Conservation (phyloP, 345 rosid species). For the Erodium maritimum region DNA sequence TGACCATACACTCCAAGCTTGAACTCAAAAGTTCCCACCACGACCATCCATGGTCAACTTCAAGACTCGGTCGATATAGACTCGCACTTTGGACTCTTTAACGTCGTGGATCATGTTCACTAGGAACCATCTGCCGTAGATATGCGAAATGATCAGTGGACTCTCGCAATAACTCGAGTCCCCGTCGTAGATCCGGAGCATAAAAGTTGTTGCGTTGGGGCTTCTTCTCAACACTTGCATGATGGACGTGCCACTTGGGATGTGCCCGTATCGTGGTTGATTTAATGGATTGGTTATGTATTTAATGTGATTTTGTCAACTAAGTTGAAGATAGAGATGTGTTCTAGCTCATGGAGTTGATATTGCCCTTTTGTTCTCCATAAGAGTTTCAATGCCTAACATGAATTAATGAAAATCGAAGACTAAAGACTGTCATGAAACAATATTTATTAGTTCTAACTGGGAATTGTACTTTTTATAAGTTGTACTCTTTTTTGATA, state of each 20-base stretch:
- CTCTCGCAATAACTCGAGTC: conserved; percentile 14
- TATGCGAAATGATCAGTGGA: conserved; percentile 7
- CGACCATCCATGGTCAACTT: conserved; percentile 13
- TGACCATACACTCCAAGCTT: conserved; percentile 28
- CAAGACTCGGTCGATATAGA: conserved; percentile 19
- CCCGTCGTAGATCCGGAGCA: conserved; percentile 30
- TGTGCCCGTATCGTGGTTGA: conserved; percentile 23
- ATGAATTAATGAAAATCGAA: too few relatives aligned
- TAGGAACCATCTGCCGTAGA: conserved; percentile 23
- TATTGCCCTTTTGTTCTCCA: too few relatives aligned
- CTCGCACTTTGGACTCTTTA: conserved; percentile 9
- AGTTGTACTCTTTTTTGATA: too few relatives aligned
- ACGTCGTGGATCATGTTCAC: conserved; percentile 30
- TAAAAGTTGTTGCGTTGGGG: conserved; percentile 13
- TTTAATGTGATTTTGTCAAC: too few relatives aligned
- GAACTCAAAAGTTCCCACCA: conserved; percentile 21
- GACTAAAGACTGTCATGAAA: too few relatives aligned
- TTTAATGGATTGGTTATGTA: too few relatives aligned
- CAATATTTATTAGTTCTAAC: too few relatives aligned
- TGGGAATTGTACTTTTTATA: too few relatives aligned
- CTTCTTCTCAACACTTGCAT: conserved; percentile 29
- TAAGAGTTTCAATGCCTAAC: too few relatives aligned
- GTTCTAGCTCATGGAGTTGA: too few relatives aligned
- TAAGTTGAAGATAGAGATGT: too few relatives aligned
- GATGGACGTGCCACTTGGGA: conserved; percentile 20